Evolutionary conservation across 768 basidiomycete species (phyloP).

Genomic region (Hericium erinaceus): DNA sequence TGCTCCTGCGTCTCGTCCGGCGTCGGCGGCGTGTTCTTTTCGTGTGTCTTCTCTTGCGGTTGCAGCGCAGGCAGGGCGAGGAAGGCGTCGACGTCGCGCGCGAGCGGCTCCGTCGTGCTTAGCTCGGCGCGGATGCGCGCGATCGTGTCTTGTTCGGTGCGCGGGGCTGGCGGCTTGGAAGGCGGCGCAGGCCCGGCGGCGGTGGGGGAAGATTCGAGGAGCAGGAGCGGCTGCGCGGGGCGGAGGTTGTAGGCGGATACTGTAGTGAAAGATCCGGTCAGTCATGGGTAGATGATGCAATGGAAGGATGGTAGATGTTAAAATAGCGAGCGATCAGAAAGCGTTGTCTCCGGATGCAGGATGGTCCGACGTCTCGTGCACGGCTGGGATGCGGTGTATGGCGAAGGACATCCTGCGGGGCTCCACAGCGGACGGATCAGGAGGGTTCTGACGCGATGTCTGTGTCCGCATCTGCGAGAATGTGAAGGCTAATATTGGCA

Average conservation of each 20-base stretch:
- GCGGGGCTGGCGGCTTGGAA: conserved; percentile 19
- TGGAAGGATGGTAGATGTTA: too few species aligned
- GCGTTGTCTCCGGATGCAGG: too few species aligned
- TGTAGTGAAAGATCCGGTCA: conserved; percentile 18
- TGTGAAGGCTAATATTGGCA: neutral
- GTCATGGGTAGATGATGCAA: too few species aligned
- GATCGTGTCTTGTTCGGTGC: conserved; percentile 44
- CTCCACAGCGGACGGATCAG: too few species aligned
- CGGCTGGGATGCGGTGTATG: too few species aligned
- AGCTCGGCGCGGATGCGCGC: conserved; percentile 47
- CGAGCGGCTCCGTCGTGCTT: conserved; percentile 41
- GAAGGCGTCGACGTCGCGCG: conserved; percentile 50
- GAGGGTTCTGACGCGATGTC: too few species aligned
- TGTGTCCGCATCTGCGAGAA: neutral
- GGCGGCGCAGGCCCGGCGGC: conserved; percentile 16
- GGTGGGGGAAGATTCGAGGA: conserved; percentile 33
- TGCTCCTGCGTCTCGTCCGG: conserved; percentile 33
- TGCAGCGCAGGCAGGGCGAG: conserved; percentile 15
- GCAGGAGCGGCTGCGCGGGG: conserved; percentile 56
- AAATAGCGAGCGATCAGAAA: too few species aligned
- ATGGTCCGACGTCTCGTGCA: too few species aligned
- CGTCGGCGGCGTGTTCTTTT: conserved; percentile 8
- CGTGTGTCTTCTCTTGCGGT: conserved; percentile 4
- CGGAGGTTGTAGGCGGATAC: conserved; percentile 72
- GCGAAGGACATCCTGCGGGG: too few species aligned